These are phyloP conservation scores for Lactifluus volemus DNA, from an alignment of 768 basidiomycete species.

Conservation along the genomic window DNA sequence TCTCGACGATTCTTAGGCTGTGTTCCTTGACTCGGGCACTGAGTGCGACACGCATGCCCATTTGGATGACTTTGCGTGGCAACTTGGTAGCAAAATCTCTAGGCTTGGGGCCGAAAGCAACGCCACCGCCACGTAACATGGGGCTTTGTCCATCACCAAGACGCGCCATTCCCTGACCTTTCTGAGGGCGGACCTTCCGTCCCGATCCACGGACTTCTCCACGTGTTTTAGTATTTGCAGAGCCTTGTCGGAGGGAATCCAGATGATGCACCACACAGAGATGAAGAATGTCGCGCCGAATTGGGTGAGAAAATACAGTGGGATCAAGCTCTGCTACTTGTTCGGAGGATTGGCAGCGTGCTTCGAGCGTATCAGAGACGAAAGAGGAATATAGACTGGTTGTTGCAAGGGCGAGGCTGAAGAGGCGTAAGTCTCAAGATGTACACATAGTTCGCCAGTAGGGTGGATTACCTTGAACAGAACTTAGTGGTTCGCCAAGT, in stretches of 20 bases:
- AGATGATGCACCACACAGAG: constrained; percentile 84
- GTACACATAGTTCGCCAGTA: neutral
- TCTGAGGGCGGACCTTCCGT: constrained; percentile 82
- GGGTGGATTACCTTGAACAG: neutral
- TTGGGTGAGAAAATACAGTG: constrained; percentile 80
- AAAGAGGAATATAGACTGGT: constrained; percentile 56
- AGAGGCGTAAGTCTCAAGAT: neutral
- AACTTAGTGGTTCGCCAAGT: neutral
- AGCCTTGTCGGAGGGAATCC: constrained; percentile 85
- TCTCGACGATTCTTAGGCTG: constrained; percentile 65
- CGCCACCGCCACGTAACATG: constrained; percentile 85
- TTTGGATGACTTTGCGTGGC: constrained; percentile 84
- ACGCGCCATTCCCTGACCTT: constrained; percentile 85
- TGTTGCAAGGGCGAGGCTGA: constrained; percentile 32
- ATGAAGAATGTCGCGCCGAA: constrained; percentile 89
- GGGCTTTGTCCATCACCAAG: constrained; percentile 83
- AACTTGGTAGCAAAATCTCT: constrained; percentile 89
- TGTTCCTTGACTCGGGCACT: constrained; percentile 74
- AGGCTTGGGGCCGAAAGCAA: constrained; percentile 86
- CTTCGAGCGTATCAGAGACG: constrained; percentile 43
- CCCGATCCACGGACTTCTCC: constrained; percentile 86
- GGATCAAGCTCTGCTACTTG: constrained; percentile 60
- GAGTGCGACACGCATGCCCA: constrained; percentile 89
- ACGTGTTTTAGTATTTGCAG: constrained; percentile 86
- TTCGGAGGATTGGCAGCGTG: constrained; percentile 32